Percentiles rank a stretch among this genome's conserved stretches.
These are phyloP conservation scores for Geotrichum bryndzae DNA, from an alignment of 1,139 yeast genomes.

Conservation along the genomic window DNA sequence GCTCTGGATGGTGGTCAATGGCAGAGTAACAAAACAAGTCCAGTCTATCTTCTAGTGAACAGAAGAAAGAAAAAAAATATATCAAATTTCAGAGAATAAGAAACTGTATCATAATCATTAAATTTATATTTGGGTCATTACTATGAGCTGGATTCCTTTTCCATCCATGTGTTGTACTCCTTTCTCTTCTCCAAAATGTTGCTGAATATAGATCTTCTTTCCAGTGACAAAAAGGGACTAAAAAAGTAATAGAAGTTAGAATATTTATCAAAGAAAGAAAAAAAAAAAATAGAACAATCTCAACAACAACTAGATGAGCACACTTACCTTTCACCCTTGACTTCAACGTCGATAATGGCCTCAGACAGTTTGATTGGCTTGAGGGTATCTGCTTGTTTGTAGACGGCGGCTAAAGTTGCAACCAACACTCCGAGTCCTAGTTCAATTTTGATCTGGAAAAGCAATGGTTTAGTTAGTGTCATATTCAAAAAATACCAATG, in stretches of 20 bases:
- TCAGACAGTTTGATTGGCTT: constrained; percentile 30
- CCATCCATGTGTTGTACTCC: constrained; percentile 29
- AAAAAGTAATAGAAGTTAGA: constrained; percentile 8
- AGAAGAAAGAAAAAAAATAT: neutral
- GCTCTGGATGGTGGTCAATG: neutral
- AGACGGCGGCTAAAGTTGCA: constrained; percentile 25
- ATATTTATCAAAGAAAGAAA: neutral
- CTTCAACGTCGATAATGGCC: constrained; percentile 27
- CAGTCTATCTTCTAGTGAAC: neutral
- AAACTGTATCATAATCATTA: neutral
- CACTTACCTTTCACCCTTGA: constrained; percentile 26
- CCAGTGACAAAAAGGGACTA: constrained; percentile 30
- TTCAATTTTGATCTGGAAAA: constrained; percentile 31
- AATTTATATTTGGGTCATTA: neutral
- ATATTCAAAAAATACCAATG: neutral
- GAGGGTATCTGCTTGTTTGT: constrained; percentile 24
- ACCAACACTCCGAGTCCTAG: constrained; percentile 28
- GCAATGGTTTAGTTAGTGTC: neutral
- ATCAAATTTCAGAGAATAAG: neutral
- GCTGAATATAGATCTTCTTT: constrained; percentile 34
- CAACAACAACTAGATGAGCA: neutral
- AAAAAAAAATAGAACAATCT: neutral
- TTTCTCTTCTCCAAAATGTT: constrained; percentile 29
- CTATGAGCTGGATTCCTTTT: neutral
- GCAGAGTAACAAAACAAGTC: neutral